Base-by-base conservation (phyloP, 164 flowering plant species). In the Magnolia kwangsiensis region DNA sequence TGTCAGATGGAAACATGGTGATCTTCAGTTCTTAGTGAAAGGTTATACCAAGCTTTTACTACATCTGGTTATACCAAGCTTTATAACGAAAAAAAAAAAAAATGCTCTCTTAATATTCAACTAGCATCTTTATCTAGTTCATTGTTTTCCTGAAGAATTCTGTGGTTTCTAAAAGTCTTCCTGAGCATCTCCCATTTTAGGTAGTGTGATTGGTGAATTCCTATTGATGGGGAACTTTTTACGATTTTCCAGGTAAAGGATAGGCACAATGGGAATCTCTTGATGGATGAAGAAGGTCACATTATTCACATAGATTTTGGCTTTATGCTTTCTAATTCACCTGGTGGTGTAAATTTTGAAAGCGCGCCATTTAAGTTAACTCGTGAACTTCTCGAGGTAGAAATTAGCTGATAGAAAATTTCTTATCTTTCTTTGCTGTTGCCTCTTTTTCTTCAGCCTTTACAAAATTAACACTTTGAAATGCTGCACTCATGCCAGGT, bases 321-420 rank as follows among this genome's bases (percentile, higher is more conserved):
- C 61, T 96, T 96, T 82, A 92, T 96, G 98, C 94, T 96, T 19
- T 96, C 99, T 11, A 96, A 96, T 85, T 96, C 99, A 67, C 99
- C 99, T 70, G 99, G 99, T 20, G 98, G 98, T 75, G 99, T 96
- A 18, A 96, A 96, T 86, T 96, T 96, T 87, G 99, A 96, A 81
- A 96, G 99, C 86, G 99, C 99, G 24, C 99, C 99, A 68, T 96
- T 96, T 84, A 96, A 96, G 81, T 85, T 96, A 78, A 96, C 99
- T 19, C 98, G 99, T 80, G 99, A 96, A 83, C 98, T 96, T 84
- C 98, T 96, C 72, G 99, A 96, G 97, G 99, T 93, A 78, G 79
- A 29, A 51, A 20, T 45, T 61, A 69, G 45, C n/a, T n/a, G 69
- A 37, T 21, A 9, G 19, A 31, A 68, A 68, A 29, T 68, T 29